Base-by-base conservation (phyloP, 2,329 filamentous ascomycete species). In the Exophiala spinifera region DNA sequence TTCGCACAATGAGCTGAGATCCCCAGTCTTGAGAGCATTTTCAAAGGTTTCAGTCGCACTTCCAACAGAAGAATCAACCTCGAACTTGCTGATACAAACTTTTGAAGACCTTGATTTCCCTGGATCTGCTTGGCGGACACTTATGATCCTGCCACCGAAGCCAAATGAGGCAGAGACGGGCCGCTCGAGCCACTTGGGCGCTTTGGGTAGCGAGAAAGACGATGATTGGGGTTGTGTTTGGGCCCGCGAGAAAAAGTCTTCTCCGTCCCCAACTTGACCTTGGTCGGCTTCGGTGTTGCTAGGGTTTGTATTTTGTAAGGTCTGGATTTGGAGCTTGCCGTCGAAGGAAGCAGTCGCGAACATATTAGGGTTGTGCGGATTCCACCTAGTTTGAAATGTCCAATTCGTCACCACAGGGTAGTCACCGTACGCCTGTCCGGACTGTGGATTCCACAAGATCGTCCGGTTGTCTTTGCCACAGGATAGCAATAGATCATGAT, bases 321-420 rank as follows among this genome's bases (percentile, higher is more conserved):
- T 96, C 69, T 96, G 92, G 42, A 99, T 78, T 1, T 88, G 86
- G 60, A 99, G 96, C 74, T 95, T 96, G 64, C 95, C 94, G 67
- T 99, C 94, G 63, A 97, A 97, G 1, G 92, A 95, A 8, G 95
- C 94, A 15, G 94, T 97, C 15, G 95, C 95, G 46, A 92, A 89
- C 54, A 99, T 79, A 67, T 86, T 89, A 10, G 94, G 92, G 71
- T 99, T 96, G 63, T 89, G 85, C 25, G 94, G 94, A 70, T 96
- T 91, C 81, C 95, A 97, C 59, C 87, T 83, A 4, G 94, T 96
- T 69, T 92, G 86, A 77, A 99, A 99, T 4, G 91, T 96, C 92
- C 94, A 99, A 72, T 97, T 99, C n/a, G 92, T 96, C 50, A 95
- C 91, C 65, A 96, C 90, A 3, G 92, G 91, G 67, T 97, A 92